Evolutionary conservation across 352 stramenopile species (phyloP).

Genomic region (Blastocystis sp.): DNA sequence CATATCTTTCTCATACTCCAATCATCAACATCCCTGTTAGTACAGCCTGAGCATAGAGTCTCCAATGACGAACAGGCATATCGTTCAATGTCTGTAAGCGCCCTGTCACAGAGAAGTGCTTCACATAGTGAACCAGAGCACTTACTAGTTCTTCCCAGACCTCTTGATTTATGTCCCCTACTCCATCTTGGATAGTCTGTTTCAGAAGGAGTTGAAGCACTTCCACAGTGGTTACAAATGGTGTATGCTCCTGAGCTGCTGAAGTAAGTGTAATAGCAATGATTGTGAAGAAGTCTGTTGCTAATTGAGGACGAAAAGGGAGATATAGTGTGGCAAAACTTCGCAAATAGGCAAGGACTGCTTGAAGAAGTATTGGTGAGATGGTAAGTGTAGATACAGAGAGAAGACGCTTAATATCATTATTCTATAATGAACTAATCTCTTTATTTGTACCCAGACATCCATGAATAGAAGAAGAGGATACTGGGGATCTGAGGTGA

Average conservation of each 20-base stretch:
- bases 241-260: not conserved
- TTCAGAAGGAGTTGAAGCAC: slow-evolving; percentile 8
- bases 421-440: not conserved
- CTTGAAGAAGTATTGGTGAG: slow-evolving; percentile 16
- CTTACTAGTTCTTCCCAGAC: not conserved
- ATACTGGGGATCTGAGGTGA: not conserved
- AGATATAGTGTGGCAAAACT: slow-evolving; percentile 38
- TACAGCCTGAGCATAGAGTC: not conserved
- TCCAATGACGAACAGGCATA: slow-evolving; percentile 13
- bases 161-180: not conserved
- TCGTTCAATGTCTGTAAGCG: slow-evolving; percentile 5
- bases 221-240: not conserved
- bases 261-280: slow-evolving; percentile 9
- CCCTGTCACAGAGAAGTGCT: not conserved
- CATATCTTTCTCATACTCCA: not conserved
- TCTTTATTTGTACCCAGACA: not conserved
- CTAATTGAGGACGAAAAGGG: not conserved
- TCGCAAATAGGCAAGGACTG: not conserved
- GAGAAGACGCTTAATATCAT: not conserved
- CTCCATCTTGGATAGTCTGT: not conserved
- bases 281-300: slow-evolving; percentile 31
- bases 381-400: not conserved
- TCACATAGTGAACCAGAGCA: not conserved
- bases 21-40: slow-evolving; percentile 17
- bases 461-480: slow-evolving; percentile 36